Conservation (phyloP, 176 grass and related monocot genomes). For the Rhipidocladum racemiflorum region DNA sequence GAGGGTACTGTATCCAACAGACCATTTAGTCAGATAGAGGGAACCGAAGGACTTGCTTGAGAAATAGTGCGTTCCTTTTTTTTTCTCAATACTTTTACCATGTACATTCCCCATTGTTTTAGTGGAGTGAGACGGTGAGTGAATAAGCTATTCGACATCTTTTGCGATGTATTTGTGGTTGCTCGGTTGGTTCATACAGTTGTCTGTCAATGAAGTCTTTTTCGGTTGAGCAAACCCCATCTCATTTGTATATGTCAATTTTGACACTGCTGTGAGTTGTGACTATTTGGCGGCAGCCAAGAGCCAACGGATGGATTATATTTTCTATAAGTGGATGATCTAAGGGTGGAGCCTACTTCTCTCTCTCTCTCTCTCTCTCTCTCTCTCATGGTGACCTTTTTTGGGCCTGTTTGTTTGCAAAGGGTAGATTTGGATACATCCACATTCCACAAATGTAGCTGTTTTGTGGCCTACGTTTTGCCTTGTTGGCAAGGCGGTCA, state of each 20-base stretch:
- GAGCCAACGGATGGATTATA: not conserved
- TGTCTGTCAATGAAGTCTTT: not conserved
- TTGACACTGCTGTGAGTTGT: not conserved
- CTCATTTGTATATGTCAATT: not conserved
- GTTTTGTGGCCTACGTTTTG: not conserved
- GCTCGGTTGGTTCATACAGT: not conserved
- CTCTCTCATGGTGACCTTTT: too few relatives aligned
- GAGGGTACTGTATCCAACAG: constrained; percentile 18
- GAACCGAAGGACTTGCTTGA: constrained; percentile 7
- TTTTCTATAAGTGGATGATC: not conserved
- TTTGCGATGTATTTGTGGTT: constrained; percentile 20
- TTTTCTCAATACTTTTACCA: not conserved
- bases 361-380: too few relatives aligned
- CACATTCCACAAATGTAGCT: not conserved
- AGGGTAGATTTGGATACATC: too few relatives aligned
- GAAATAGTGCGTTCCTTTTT: not conserved
- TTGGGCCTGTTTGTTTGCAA: too few relatives aligned
- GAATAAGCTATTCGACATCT: constrained; percentile 23
- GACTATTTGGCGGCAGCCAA: not conserved
- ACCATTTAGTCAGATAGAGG: not conserved
- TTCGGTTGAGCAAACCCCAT: not conserved
- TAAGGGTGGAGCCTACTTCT: not conserved
- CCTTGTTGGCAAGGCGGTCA: not conserved
- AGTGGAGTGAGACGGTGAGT: constrained; percentile 9
- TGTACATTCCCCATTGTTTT: constrained; percentile 30